Evolutionary conservation across 768 basidiomycete species (phyloP), one percentile per base, ranked within the genome.

Genomic region (Cystofilobasidium macerans): DNA sequence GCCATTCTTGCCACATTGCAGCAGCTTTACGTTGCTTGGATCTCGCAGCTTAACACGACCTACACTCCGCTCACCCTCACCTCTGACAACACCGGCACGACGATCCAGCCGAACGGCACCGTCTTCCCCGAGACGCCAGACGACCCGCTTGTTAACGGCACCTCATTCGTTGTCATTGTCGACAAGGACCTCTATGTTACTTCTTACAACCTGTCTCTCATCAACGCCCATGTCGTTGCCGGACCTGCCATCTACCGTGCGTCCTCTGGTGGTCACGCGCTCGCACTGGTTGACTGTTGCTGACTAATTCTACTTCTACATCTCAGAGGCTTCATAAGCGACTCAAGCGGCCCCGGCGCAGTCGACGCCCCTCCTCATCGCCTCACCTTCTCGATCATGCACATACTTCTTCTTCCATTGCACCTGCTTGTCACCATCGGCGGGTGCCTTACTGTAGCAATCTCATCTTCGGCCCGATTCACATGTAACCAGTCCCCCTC

Each of bases 41-140:
- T 84, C 62, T 80, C 78, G 26, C 83, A 85, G 72, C 74, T 84
- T 61, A 85, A 84, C 77, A 79, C 78, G 14, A 84, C 84, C 7
- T 84, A 80, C 76, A 81, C 81, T 6, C 78, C 80, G 0, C 76
- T 85, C 36, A 72, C 79, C 62, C 75, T 76, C 63, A 78, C 77
- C 24, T 78, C 78, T n/a, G 70, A 71, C 67, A 65, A 65, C 69
- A 75, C 76, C n/a, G 83, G 78, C 1, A 75, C 71, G 18, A 82
- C 82, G 13, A 71, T 73, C 36, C 82, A 84, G 69, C 84, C 83
- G 4, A 78, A 75, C 42, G 80, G 77, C 8, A 69, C 64, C n/a
- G 78, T 85, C 26, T 83, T 78, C 72, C 78, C 77, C 11, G 70
- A 77, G 43, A 71, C 60, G 9, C 68, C 61, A 40, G 42, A 62